These are phyloP conservation scores for Ilyonectria mors-panacis DNA, from an alignment of 2,329 filamentous ascomycete species.

Conservation along the genomic window DNA sequence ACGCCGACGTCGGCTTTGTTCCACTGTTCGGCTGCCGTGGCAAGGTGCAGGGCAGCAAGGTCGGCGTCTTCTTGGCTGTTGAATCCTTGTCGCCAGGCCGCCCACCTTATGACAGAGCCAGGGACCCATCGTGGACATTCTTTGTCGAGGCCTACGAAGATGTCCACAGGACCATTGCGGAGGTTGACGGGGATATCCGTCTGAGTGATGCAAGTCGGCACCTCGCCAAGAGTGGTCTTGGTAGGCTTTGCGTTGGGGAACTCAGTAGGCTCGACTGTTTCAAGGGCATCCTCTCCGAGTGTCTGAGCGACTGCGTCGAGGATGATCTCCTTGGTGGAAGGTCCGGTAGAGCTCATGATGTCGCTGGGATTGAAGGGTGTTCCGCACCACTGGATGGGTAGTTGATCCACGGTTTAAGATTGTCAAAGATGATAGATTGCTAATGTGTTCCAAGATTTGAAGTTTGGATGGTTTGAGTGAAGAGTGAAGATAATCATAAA, in stretches of 20 bases:
- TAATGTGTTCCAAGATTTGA: not conserved
- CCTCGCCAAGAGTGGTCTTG: not conserved
- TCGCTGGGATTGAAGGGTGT: not conserved
- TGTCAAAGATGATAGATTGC: not conserved
- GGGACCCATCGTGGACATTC: constrained; percentile 14
- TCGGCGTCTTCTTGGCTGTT: constrained; percentile 10
- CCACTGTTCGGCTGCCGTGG: constrained; percentile 9
- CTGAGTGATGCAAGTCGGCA: constrained; percentile 17
- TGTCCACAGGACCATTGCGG: constrained; percentile 5
- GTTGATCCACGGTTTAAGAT: not conserved
- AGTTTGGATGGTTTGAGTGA: not conserved
- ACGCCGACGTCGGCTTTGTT: constrained; percentile 17
- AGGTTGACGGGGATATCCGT: not conserved
- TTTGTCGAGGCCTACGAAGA: constrained; percentile 5
- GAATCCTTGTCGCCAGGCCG: constrained; percentile 9
- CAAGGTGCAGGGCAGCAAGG: constrained; percentile 6
- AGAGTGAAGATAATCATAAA: not conserved
- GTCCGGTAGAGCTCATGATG: constrained; percentile 2
- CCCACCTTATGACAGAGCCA: constrained; percentile 18
- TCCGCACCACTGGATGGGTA: not conserved
- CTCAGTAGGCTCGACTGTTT: constrained; percentile 1
- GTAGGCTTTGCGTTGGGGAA: not conserved
- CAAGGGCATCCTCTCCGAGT: not conserved
- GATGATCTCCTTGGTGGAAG: constrained; percentile 9
- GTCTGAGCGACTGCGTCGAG: constrained; percentile 5